Evolutionary conservation across 495 filamentous ascomycete species (phyloP), one percentile per base, ranked within the genome.

Genomic region (Saxophila tyrrhenica): DNA sequence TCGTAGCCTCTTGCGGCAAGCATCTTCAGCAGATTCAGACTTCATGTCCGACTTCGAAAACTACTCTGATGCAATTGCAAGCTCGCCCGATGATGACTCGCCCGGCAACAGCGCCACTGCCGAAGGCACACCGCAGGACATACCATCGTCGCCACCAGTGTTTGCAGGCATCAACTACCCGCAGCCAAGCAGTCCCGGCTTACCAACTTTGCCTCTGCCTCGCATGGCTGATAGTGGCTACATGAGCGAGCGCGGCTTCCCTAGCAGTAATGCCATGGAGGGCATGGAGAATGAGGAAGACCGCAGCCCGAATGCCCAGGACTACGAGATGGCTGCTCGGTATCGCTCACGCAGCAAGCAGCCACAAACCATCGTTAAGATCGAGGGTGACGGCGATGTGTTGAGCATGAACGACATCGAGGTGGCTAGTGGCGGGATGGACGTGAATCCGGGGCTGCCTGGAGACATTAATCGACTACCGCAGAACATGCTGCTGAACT

Each of bases 131-230:
- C 76, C 81, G 15, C 70, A 67, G 1, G 82, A 78, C 44, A 83
- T 94, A 57, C 80, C 79, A 2, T 94, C 87, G 1, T 92, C 87
- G 2, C 87, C 87, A 25, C 87, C 87, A 0, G 74, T 89, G 1
- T 76, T 86, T 38, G 73, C 79, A 49, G 67, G 55, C 69, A 72
- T 77, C 71, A 49, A 25, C 29, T 20, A 32, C 67, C 81, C 59
- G 22, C 66, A 58, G 54, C 75, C 81, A 25, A 91, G 87, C 1
- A 94, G 87, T 58, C 87, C 87, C 5, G 73, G 80, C 21, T 72
- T 91, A 38, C 85, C 87, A 9, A 71, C 76, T 9, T 74, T 87
- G 70, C 70, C 73, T 52, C 71, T 76, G 13, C 3, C 49, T 9
- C 54, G 58, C 29, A 35, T 57, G 54, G 38, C 32, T 21, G 87